Conservation (phyloP, 495 filamentous ascomycete genomes). For the Podospora didyma region DNA sequence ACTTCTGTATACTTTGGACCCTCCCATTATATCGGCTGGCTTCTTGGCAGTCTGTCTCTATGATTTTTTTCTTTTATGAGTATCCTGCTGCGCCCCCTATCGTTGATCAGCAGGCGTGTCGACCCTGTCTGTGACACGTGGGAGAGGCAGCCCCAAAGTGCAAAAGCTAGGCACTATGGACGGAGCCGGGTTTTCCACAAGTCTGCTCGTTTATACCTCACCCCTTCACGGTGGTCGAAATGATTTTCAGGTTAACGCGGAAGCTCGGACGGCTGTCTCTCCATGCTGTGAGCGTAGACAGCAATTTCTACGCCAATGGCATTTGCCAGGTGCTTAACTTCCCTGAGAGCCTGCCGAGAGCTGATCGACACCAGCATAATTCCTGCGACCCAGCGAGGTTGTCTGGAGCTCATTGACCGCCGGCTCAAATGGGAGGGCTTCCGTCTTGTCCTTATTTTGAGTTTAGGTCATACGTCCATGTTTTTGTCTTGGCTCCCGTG, state of each 20-base stretch:
- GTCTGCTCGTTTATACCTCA: not conserved
- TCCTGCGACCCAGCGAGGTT: conserved; percentile 1
- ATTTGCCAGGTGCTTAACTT: not conserved
- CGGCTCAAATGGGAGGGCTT: conserved; percentile 23
- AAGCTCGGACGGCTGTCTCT: not conserved
- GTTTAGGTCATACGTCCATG: conserved; percentile 2
- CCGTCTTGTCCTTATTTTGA: conserved; percentile 20
- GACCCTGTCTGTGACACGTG: not conserved
- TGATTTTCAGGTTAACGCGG: not conserved
- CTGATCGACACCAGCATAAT: conserved; percentile 6
- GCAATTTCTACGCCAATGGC: not conserved
- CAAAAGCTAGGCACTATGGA: too few species aligned
- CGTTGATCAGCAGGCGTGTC: not conserved
- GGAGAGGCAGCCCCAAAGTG: not conserved
- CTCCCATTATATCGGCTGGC: too few species aligned
- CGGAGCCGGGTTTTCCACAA: not conserved
- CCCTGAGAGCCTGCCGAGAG: conserved; percentile 1
- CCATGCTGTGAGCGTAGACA: not conserved
- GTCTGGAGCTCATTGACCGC: conserved; percentile 8
- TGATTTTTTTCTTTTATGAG: not conserved
- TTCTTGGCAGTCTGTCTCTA: not conserved
- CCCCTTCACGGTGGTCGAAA: not conserved
- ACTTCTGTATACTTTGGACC: too few species aligned
- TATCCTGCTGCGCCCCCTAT: not conserved
- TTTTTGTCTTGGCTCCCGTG: conserved; percentile 12